Base-by-base conservation (phyloP, 805 yeast species). In the Myxozyma sirexii region DNA sequence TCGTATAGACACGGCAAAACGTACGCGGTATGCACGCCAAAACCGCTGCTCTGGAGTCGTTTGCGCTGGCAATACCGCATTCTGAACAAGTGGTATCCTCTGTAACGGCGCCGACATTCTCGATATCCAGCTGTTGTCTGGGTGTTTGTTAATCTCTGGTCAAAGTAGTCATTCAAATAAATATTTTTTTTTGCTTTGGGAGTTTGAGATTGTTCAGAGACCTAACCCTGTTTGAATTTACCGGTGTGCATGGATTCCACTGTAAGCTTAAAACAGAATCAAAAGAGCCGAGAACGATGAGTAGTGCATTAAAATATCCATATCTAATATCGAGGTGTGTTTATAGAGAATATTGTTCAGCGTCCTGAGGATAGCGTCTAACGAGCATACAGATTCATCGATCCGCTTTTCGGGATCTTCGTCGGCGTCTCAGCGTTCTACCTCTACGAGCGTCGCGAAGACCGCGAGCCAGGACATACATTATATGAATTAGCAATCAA, bases 31-130 rank as follows among this genome's bases (percentile, higher is more conserved):
- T 5, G 90, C 88, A 68, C 96, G 80, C 98, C 98, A 94, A 76
- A 88, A 93, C 67, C 96, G 81, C 70, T 91, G 96, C 67, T 93
- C 98, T 0, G 97, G 93, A 0, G 97, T 90, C 1, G 92, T 86
- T 69, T 85, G 87, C 10, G 88, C 84, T 2, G 97, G 96, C 52
- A 90, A 80, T 0, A 88, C 84, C 1, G 97, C 88, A 62, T 83
- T 84, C 71, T 89, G 81, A 31, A 81, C 82, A 29, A 84, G 85
- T 27, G 81, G 78, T 7, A 90, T 80, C 72, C 90, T 81, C 63
- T 84, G 86, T 70, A 82, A 79, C 19, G 80, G 77, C 4, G 96
- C 82, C 0, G 97, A 88, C 97, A 91, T 91, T 43, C 13, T n/a
- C 27, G 2, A 4, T 15, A 3, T 10, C 23, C 17, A 35, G 10